These are phyloP conservation scores for Coelastrella sp. DNA, from an alignment of 139 green algal species.

Conservation along the genomic window DNA sequence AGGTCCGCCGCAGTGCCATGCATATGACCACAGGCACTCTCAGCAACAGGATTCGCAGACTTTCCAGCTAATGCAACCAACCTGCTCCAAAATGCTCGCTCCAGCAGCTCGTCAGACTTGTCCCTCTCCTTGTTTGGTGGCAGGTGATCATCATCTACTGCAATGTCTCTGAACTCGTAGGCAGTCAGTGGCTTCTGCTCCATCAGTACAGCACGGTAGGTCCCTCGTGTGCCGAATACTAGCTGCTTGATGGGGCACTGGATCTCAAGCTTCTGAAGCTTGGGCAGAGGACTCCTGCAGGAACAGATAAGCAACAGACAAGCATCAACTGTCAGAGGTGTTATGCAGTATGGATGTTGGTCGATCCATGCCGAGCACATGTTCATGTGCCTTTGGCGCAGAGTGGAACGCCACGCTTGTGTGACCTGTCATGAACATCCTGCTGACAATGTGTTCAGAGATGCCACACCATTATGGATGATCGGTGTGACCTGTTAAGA, in stretches of 20 bases:
- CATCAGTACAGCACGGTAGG: slow-evolving; percentile 58
- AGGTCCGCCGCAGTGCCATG: too few relatives aligned
- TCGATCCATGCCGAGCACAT: too few relatives aligned
- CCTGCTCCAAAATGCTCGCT: slow-evolving; percentile 72
- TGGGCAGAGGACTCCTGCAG: slow-evolving; percentile 55
- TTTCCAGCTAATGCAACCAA: background rate
- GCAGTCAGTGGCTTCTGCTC: slow-evolving; percentile 69
- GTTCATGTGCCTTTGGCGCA: too few relatives aligned
- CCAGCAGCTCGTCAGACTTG: slow-evolving; percentile 53
- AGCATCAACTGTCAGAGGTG: background rate
- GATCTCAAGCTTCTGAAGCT: slow-evolving; percentile 68
- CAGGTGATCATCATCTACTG: slow-evolving; percentile 38
- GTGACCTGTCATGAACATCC: too few relatives aligned
- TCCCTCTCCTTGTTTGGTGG: slow-evolving; percentile 35
- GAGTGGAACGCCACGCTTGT: too few relatives aligned
- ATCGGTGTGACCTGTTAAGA: too few relatives aligned
- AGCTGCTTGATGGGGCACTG: slow-evolving; percentile 74
- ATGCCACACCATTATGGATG: too few relatives aligned
- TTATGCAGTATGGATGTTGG: too few relatives aligned
- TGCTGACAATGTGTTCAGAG: too few relatives aligned
- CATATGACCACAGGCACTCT: too few relatives aligned
- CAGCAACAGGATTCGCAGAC: background rate
- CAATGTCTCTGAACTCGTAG: slow-evolving; percentile 57
- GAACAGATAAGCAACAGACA: background rate
- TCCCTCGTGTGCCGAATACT: slow-evolving; percentile 64